Base-by-base conservation (phyloP, 2,329 filamentous ascomycete species). In the Diplodia sapinea region DNA sequence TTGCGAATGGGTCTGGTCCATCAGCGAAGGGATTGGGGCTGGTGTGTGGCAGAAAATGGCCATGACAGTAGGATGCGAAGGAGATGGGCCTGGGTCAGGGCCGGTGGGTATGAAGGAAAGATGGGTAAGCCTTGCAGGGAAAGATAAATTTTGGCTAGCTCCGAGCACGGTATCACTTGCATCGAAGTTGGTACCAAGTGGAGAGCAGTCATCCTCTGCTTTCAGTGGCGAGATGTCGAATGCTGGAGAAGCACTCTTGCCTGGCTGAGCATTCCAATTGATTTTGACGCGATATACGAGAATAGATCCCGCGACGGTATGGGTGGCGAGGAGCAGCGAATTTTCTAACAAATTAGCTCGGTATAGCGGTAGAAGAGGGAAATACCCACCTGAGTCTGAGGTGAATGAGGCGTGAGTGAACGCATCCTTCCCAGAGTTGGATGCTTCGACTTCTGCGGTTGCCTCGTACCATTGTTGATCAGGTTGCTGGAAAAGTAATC, bases 401-500 rank as follows among this genome's bases (percentile, higher is more conserved):
- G 79, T 75, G 70, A 81, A 81, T 6, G 78, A 76, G 5, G 78
- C 79, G 66, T 81, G 79, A 1, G 76, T 79, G 43, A 80, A 79
- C 7, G 74, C 68, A 65, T 78, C 78, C 47, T 74, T 88, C 0
- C 90, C 88, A 40, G 88, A 88, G 33, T 88, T 85, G 67, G 92
- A 84, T 70, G 88, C 89, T 74, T 94, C 91, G 43, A 96, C 79
- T 70, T 94, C 91, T n/a, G 89, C 82, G 3, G 86, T 86, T 0
- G 88, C 86, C 74, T 96, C 91, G 69, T 89, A 87, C 80, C 92
- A 89, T 72, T 87, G 87, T 67, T 84, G 86, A 76, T 89, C 92
- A 52, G 87, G 88, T 71, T 94, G 91, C 50, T 91, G 87, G 80
- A 90, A 97, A 59, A 94, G 85, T 73, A 97, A 83, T 73, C 89